Base-by-base conservation (phyloP, 768 basidiomycete species). In the Collybia nuda region DNA sequence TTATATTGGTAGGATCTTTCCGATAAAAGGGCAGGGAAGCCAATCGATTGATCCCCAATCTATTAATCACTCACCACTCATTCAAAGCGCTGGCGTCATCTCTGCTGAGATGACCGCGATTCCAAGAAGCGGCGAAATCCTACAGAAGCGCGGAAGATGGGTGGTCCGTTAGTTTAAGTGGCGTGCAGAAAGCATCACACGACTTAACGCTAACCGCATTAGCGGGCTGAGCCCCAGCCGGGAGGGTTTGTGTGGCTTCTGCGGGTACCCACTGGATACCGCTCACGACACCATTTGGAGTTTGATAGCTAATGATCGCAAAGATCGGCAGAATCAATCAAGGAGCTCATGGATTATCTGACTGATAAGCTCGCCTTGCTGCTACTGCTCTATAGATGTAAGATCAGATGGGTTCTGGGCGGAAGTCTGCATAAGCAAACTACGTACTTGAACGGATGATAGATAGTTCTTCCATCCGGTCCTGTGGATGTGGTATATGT, bases 371-470 rank as follows among this genome's bases (percentile, higher is more conserved):
- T 47, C 62, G 88, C 89, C 86, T 89, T 35, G 88, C 87, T 50
- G 84, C 67, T 36, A 88, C 84, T 48, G 87, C 88, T 70, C 88
- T 90, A 51, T 32, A 50, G 36, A 56, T 60, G 36, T 38, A 44
- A 51, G 53, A 57, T 50, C 50, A 50, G 57, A 47, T 61, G 28
- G 57, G 7, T 26, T 4, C 24, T 7, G 24, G 7, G 57, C 54
- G 26, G 62, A 56, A 57, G 50, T 18, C 53, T 52, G 42, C 35
- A 22, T 17, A 41, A 37, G 40, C 44, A 51, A 41, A 22, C 14
- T 28, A 68, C 82, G 55, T 59, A 87, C 88, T 73, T 90, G 80
- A 89, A 91, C 11, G 82, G 78, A 60, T 90, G 85, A 62, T 91
- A 91, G 47, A 76, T 62, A 24, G 80, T 48, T 54, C 76, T 72